These are phyloP conservation scores for Cucurbita moschata DNA, from an alignment of 306 rosid species.

Conservation along the genomic window DNA sequence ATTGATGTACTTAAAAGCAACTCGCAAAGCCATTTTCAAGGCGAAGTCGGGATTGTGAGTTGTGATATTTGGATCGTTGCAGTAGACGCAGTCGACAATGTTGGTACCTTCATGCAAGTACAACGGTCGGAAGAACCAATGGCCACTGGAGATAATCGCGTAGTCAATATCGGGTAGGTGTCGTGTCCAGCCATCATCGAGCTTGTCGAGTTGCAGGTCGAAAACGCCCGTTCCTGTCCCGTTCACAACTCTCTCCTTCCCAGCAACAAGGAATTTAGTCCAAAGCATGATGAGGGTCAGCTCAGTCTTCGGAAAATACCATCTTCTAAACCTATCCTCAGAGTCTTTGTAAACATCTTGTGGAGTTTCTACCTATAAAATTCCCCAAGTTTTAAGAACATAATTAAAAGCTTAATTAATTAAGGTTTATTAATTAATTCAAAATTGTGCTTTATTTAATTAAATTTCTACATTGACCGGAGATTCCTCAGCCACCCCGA, in stretches of 20 bases:
- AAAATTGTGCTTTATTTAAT: background rate
- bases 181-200: slow-evolving; percentile 37
- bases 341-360: slow-evolving; percentile 50
- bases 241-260: slow-evolving; percentile 47
- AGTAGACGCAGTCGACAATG: slow-evolving; percentile 45
- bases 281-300: slow-evolving; percentile 55
- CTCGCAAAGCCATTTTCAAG: slow-evolving; percentile 34
- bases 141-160: slow-evolving; percentile 49
- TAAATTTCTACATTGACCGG: background rate
- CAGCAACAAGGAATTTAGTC: slow-evolving; percentile 54
- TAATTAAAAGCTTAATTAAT: no score
- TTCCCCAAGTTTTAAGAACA: background rate
- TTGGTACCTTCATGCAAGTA: slow-evolving; percentile 29
- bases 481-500: background rate
- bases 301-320: slow-evolving; percentile 47
- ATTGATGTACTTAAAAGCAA: slow-evolving; percentile 28
- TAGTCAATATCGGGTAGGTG: slow-evolving; percentile 49
- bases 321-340: slow-evolving; percentile 49
- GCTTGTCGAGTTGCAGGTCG: slow-evolving; percentile 42
- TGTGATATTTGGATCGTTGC: slow-evolving; percentile 36
- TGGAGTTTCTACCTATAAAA: slow-evolving; percentile 57
- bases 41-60: slow-evolving; percentile 16
- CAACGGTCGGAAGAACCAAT: slow-evolving; percentile 66
- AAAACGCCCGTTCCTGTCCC: slow-evolving; percentile 50
- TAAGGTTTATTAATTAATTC: no score